Percentiles rank a stretch among this genome's conserved stretches.
phyloP scores from a whole-genome alignment of 2,329 filamentous ascomycete species.

The Trichophyton rubrum region DNA sequence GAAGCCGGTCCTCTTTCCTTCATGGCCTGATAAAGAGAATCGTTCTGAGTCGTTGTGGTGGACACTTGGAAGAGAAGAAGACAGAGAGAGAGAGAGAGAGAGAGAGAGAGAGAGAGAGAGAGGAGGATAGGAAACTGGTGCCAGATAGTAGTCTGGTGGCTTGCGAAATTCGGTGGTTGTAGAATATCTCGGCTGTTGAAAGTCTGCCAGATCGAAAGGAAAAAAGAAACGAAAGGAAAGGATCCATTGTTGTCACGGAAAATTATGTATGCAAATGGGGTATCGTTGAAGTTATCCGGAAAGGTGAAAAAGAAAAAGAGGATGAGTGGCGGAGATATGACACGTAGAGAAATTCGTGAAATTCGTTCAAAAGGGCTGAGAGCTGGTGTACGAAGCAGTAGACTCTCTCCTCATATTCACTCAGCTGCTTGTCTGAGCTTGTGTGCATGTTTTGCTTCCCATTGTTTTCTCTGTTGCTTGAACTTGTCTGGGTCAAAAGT shows the following conservation, averaged over 20 bases:
- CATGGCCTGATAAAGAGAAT: background rate
- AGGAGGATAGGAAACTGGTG: background rate
- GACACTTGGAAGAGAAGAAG: background rate
- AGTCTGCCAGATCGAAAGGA: background rate
- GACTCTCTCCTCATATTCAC: background rate
- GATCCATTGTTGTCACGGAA: background rate
- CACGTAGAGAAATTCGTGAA: slow-evolving; percentile 1
- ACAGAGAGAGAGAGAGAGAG: background rate
- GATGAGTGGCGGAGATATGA: background rate
- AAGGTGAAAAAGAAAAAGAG: background rate
- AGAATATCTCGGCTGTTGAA: background rate
- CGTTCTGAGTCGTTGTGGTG: background rate
- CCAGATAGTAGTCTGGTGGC: background rate
- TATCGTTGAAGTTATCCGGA: slow-evolving; percentile 1
- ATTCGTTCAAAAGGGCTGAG: background rate
- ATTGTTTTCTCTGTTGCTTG: slow-evolving; percentile 35
- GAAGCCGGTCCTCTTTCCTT: background rate
- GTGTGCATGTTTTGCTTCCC: slow-evolving; percentile 34
- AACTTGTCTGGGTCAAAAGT: slow-evolving; percentile 41
- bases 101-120: background rate
- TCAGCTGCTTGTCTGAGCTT: slow-evolving; percentile 12
- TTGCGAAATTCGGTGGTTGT: background rate
- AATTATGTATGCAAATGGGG: slow-evolving; percentile 2
- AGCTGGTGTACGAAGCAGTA: background rate
- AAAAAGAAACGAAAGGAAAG: background rate